These are phyloP conservation scores for Apiospora koreana DNA, from an alignment of 2,329 filamentous ascomycete species.

Conservation along the genomic window DNA sequence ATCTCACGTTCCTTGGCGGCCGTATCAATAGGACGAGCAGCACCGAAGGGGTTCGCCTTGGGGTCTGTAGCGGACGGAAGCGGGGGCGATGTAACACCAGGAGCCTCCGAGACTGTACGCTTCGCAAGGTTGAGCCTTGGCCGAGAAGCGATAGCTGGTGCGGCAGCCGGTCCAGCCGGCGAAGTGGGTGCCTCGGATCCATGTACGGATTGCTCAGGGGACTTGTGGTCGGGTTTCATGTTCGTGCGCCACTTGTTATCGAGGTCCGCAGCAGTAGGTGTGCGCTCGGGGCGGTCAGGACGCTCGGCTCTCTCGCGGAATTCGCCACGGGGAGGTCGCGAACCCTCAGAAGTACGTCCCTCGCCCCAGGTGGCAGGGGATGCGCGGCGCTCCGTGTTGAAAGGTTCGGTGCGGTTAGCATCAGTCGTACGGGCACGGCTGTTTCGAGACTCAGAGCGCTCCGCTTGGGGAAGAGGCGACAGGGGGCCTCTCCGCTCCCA, in stretches of 20 bases:
- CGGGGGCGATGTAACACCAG: conserved; percentile 52
- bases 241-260: conserved; percentile 90
- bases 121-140: conserved; percentile 88
- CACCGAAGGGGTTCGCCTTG: conserved; percentile 92
- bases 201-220: conserved; percentile 47
- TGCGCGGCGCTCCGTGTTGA: conserved; percentile 62
- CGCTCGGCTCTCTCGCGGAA: conserved; percentile 68
- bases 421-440: conserved; percentile 58
- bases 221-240: conserved; percentile 83
- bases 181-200: conserved; percentile 73
- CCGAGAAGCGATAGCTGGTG: conserved; percentile 61
- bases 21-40: conserved; percentile 91
- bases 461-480: conserved; percentile 64
- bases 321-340: conserved; percentile 72
- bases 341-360: conserved; percentile 68
- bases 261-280: conserved; percentile 84
- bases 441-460: conserved; percentile 52
- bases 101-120: conserved; percentile 80
- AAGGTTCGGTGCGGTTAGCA: conserved; percentile 57
- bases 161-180: conserved; percentile 67
- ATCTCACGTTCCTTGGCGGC: conserved; percentile 85
- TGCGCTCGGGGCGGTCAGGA: conserved; percentile 59
- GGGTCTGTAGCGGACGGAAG: conserved; percentile 50
- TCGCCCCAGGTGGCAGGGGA: conserved; percentile 80
- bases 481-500: conserved; percentile 96